These are phyloP conservation scores for Fusarium sororula DNA, from an alignment of 2,329 filamentous ascomycete genomes.

Conservation along the genomic window DNA sequence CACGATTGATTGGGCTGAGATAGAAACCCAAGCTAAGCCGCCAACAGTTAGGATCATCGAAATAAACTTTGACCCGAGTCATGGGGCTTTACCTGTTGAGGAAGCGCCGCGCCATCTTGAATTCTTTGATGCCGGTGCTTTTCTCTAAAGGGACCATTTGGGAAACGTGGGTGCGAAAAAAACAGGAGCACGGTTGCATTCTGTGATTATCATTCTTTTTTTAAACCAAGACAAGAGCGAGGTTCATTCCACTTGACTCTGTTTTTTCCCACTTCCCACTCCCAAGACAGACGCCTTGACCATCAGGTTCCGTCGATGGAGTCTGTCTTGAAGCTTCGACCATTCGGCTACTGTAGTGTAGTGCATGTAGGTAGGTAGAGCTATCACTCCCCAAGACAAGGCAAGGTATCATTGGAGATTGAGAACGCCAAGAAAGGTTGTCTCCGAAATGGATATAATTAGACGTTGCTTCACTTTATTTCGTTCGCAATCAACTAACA, in stretches of 20 bases:
- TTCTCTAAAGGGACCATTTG: conserved; percentile 12
- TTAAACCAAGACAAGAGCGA: neutral
- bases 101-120: conserved; percentile 36
- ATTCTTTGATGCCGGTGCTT: conserved; percentile 15
- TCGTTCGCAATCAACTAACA: neutral
- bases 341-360: neutral
- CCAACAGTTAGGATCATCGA: conserved; percentile 6
- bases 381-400: neutral
- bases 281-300: neutral
- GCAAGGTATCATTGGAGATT: neutral
- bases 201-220: neutral
- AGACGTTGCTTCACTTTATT: conserved; percentile 1
- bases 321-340: neutral
- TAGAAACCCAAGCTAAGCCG: conserved; percentile 12
- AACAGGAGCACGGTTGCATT: conserved; percentile 2
- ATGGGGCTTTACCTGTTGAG: conserved; percentile 24
- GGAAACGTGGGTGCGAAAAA: neutral
- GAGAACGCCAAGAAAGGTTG: neutral
- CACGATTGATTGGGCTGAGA: conserved; percentile 8
- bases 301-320: neutral
- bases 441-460: conserved; percentile 23
- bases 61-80: conserved; percentile 35
- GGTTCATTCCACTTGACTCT: neutral
- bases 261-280: neutral
- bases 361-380: neutral